Evolutionary conservation across 768 basidiomycete species (phyloP).

Genomic region (Lentinula sp.): DNA sequence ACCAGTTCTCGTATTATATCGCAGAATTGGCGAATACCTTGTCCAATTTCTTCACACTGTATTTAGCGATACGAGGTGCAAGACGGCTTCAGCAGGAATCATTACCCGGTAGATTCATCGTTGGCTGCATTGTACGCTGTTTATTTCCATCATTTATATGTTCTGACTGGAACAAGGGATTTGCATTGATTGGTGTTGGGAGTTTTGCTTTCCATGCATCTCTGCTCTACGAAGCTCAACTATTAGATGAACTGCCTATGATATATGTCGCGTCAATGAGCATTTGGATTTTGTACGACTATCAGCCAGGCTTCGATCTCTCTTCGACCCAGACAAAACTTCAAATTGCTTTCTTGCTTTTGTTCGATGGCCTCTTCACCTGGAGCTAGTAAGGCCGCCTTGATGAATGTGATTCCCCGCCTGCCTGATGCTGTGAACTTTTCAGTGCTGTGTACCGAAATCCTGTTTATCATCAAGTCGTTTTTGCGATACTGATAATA

Average conservation of each 20-base stretch:
- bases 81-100: constrained; percentile 24
- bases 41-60: constrained; percentile 61
- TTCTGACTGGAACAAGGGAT: constrained; percentile 34
- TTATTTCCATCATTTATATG: neutral
- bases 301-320: constrained; percentile 41
- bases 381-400: constrained; percentile 59
- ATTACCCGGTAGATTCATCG: constrained; percentile 35
- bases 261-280: constrained; percentile 63
- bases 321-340: constrained; percentile 28
- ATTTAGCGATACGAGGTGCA: constrained; percentile 44
- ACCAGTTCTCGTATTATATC: constrained; percentile 71
- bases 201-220: constrained; percentile 79
- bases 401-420: neutral
- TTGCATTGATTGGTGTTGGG: constrained; percentile 67
- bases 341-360: constrained; percentile 28
- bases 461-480: constrained; percentile 74
- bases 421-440: neutral
- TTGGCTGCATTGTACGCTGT: constrained; percentile 33
- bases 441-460: constrained; percentile 60
- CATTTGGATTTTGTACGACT: constrained; percentile 56
- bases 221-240: constrained; percentile 67
- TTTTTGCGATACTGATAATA: constrained; percentile 60
- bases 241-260: constrained; percentile 83
- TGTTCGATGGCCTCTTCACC: constrained; percentile 59
- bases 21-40: constrained; percentile 74